Percentiles rank a stretch among this genome's conserved stretches.
Evolutionary conservation across 2,329 filamentous ascomycete genomes (phyloP).

Genomic region (Cordyceps cicadae): DNA sequence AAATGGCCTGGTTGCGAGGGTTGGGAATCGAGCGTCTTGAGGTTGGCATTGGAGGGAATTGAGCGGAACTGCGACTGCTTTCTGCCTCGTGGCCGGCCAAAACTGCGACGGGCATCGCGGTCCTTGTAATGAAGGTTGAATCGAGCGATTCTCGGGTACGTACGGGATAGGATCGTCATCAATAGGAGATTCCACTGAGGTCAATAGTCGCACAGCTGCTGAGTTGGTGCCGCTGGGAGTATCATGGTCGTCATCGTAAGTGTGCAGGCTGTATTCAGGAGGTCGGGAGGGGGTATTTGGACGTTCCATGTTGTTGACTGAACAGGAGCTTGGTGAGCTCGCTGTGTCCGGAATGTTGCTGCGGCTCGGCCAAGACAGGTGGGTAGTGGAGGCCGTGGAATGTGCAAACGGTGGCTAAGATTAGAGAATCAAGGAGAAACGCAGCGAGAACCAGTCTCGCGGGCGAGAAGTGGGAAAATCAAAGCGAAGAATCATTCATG

Average conservation of each 20-base stretch:
- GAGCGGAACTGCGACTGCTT: slow-evolving; percentile 7
- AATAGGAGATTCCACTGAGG: slow-evolving; percentile 50
- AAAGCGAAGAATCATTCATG: background rate
- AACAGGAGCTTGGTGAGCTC: slow-evolving; percentile 9
- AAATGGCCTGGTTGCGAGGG: background rate
- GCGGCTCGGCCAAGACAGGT: slow-evolving; percentile 7
- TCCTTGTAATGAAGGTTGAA: slow-evolving; percentile 13
- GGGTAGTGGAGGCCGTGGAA: slow-evolving; percentile 1
- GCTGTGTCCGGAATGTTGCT: slow-evolving; percentile 21
- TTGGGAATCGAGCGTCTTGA: background rate
- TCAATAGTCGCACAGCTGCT: slow-evolving; percentile 52
- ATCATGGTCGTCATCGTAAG: slow-evolving; percentile 48
- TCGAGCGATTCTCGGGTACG: slow-evolving; percentile 28
- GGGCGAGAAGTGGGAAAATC: background rate
- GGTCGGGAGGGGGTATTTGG: slow-evolving; percentile 43
- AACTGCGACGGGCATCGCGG: background rate
- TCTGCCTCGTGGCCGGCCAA: slow-evolving; percentile 6
- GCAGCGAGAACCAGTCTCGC: slow-evolving; percentile 7
- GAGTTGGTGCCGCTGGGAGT: slow-evolving; percentile 39
- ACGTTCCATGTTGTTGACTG: slow-evolving; percentile 35
- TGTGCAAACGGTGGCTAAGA: background rate
- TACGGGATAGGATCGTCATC: slow-evolving; percentile 42
- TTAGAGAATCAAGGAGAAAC: background rate
- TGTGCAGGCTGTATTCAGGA: slow-evolving; percentile 49
- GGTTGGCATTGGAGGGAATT: background rate